These are phyloP conservation scores for Primulina eburnea DNA, from an alignment of 257 asterid genomes.

Conservation along the genomic window DNA sequence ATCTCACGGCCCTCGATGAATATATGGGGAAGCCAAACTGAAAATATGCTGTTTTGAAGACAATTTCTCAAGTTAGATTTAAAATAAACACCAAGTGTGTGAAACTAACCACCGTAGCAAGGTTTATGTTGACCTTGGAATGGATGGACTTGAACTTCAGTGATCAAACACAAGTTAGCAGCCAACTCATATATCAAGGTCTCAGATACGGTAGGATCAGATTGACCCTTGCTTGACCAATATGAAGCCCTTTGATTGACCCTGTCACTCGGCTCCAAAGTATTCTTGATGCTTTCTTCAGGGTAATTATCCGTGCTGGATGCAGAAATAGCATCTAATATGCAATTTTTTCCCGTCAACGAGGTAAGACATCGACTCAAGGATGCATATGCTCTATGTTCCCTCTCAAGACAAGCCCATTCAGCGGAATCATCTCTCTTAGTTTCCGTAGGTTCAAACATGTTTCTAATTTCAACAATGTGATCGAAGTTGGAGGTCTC, in stretches of 20 bases:
- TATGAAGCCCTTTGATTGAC: slow-evolving; percentile 58
- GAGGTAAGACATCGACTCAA: slow-evolving; percentile 41
- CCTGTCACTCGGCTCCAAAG: slow-evolving; percentile 51
- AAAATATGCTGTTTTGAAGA: slow-evolving; percentile 57
- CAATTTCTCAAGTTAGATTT: slow-evolving; percentile 26
- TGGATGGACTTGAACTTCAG: slow-evolving; percentile 73
- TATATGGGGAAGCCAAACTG: slow-evolving; percentile 75
- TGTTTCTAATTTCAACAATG: slow-evolving; percentile 35
- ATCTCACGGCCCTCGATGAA: slow-evolving; percentile 71
- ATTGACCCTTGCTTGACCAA: slow-evolving; percentile 83
- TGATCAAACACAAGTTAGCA: slow-evolving; percentile 53
- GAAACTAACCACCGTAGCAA: not conserved
- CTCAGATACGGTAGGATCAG: slow-evolving; percentile 54
- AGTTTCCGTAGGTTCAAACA: slow-evolving; percentile 29
- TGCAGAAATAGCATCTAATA: slow-evolving; percentile 61
- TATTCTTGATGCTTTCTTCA: slow-evolving; percentile 65
- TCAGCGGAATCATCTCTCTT: slow-evolving; percentile 26
- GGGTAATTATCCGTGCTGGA: slow-evolving; percentile 83
- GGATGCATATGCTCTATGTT: slow-evolving; percentile 57
- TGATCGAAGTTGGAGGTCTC: slow-evolving; percentile 38
- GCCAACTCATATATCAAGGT: slow-evolving; percentile 52
- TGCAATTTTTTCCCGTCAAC: slow-evolving; percentile 39
- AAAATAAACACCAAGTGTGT: not conserved
- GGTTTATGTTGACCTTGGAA: slow-evolving; percentile 55
- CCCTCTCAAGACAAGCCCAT: slow-evolving; percentile 41